A percentile compares a stretch with the other conserved stretches of the same genome.
Evolutionary conservation across 2,329 filamentous ascomycete genomes (phyloP).

Genomic region (Harringtonia lauricola): DNA sequence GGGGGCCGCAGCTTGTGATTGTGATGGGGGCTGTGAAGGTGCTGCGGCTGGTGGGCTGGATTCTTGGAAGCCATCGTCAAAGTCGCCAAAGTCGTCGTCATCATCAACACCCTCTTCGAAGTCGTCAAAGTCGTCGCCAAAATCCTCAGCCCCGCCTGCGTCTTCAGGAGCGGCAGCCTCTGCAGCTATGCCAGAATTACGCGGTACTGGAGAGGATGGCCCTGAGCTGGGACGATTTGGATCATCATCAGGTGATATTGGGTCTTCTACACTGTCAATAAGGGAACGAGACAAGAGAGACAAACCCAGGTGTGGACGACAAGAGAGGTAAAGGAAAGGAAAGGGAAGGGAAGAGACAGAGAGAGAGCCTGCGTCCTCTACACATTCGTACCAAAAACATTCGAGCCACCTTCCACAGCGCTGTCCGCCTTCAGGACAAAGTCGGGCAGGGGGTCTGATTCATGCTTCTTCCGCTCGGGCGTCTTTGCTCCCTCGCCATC

Average conservation of each 20-base stretch:
- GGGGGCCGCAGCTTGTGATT: constrained; percentile 9
- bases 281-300: constrained; percentile 3
- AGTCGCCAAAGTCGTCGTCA: constrained; percentile 53
- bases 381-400: constrained; percentile 24
- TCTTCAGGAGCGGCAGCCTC: constrained; percentile 19
- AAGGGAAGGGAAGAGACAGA: constrained; percentile 9
- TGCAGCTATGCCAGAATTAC: constrained; percentile 21
- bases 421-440: constrained; percentile 35
- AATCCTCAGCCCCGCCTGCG: constrained; percentile 33
- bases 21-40: constrained; percentile 1
- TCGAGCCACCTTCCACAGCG: constrained; percentile 21
- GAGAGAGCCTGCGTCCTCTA: constrained; percentile 13
- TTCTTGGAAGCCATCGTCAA: constrained; percentile 61
- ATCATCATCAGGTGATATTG: constrained; percentile 18
- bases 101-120: constrained; percentile 47
- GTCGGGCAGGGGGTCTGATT: constrained; percentile 43
- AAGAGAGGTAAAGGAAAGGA: constrained; percentile 7
- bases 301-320: constrained; percentile 6
- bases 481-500: constrained; percentile 33
- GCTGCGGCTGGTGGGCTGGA: constrained; percentile 22
- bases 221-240: too few species aligned
- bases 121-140: constrained; percentile 51
- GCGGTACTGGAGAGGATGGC: too few species aligned
- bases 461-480: constrained; percentile 32
- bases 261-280: constrained; percentile 26